Percentiles rank a stretch among this genome's conserved stretches.
phyloP scores from a whole-genome alignment of 2,329 filamentous ascomycete species.

The Trichoderma simmonsii region DNA sequence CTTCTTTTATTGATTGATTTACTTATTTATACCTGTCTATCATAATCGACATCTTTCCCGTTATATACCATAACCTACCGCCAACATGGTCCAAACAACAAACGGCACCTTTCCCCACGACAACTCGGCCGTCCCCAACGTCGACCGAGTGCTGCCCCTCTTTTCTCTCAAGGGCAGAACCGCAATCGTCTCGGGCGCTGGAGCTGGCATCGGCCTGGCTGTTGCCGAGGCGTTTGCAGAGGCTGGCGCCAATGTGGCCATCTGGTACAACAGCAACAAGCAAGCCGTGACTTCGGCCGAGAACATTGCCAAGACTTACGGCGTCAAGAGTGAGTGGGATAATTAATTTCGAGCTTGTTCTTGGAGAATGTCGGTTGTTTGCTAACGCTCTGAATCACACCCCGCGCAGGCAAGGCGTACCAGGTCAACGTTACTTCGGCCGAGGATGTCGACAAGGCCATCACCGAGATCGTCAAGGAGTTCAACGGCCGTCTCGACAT shows the following conservation, averaged over 20 bases:
- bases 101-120: constrained; percentile 55
- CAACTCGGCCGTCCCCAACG: constrained; percentile 47
- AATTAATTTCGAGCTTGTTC: background rate
- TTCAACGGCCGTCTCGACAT: constrained; percentile 74
- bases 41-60: background rate
- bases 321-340: constrained; percentile 60
- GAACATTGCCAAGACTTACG: constrained; percentile 62
- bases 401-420: constrained; percentile 38
- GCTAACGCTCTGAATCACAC: background rate
- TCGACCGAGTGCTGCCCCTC: constrained; percentile 57
- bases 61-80: background rate
- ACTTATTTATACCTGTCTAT: background rate
- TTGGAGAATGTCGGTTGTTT: background rate
- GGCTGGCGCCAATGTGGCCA: constrained; percentile 67
- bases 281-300: constrained; percentile 59
- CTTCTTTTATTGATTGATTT: background rate
- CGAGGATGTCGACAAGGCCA: constrained; percentile 48
- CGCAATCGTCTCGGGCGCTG: constrained; percentile 66
- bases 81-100: constrained; percentile 40
- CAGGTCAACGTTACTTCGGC: constrained; percentile 58
- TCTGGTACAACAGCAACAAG: constrained; percentile 70
- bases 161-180: constrained; percentile 69
- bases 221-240: constrained; percentile 65
- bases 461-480: constrained; percentile 56
- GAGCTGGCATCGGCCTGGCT: constrained; percentile 63